Conservation (phyloP, 257 asterid species). For the Rhazya stricta region DNA sequence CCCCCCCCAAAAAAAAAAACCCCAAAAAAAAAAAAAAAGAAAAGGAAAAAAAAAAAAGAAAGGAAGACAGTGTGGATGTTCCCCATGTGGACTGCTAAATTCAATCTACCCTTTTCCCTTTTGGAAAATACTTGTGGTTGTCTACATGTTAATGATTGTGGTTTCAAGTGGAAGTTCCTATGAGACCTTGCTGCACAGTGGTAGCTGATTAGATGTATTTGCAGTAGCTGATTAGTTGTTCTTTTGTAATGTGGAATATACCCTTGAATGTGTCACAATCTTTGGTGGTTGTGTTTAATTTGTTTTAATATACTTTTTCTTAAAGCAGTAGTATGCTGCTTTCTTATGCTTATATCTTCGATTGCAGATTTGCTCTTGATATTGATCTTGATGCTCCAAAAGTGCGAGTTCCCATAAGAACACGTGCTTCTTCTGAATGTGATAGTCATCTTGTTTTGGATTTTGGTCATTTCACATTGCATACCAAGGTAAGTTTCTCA, state of each 20-base stretch:
- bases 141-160: background rate
- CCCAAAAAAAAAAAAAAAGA: too few relatives aligned
- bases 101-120: background rate
- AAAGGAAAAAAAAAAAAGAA: background rate
- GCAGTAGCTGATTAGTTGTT: background rate
- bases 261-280: background rate
- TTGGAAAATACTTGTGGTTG: background rate
- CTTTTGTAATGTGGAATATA: background rate
- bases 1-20: too few relatives aligned
- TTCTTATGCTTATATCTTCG: slow-evolving; percentile 7
- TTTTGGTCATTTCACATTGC: slow-evolving; percentile 91
- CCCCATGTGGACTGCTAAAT: background rate
- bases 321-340: background rate
- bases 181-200: background rate
- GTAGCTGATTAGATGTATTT: background rate
- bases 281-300: background rate
- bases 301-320: background rate
- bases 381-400: slow-evolving; percentile 99
- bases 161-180: background rate
- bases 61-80: too few relatives aligned
- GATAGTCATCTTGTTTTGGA: slow-evolving; percentile 80
- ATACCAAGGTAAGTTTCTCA: slow-evolving; percentile 60
- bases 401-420: slow-evolving; percentile 85
- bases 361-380: slow-evolving; percentile 86
- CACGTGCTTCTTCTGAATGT: slow-evolving; percentile 41